Percentiles rank a stretch among this genome's conserved stretches.
phyloP scores from a whole-genome alignment of 441 rosid species.

The Isatis lusitanica region DNA sequence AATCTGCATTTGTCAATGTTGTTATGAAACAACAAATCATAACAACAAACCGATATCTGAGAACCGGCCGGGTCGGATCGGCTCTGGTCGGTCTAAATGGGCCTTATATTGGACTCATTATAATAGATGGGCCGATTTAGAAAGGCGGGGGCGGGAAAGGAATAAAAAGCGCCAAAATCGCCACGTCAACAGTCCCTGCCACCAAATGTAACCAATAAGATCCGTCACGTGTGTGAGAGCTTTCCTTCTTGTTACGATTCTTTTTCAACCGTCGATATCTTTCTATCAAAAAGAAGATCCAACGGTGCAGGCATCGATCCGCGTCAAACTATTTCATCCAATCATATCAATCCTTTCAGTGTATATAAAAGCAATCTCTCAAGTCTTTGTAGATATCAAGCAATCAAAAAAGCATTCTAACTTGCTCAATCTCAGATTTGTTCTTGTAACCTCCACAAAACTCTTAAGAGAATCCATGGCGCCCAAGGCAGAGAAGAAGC shows the following conservation, averaged over 20 bases:
- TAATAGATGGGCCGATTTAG: not conserved
- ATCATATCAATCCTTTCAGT: conserved; percentile 4
- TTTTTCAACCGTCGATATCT: conserved; percentile 35
- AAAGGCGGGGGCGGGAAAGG: conserved; percentile 15
- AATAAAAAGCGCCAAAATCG: conserved; percentile 2
- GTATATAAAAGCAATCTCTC: conserved; percentile 25
- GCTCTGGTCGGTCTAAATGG: not conserved
- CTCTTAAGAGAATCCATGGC: conserved; percentile 27
- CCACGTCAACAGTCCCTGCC: conserved; percentile 23
- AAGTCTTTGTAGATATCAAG: not conserved
- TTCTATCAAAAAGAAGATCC: not conserved
- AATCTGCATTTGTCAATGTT: not conserved
- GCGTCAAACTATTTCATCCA: conserved; percentile 13
- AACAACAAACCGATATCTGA: conserved; percentile 21
- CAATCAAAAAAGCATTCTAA: not conserved
- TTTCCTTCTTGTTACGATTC: not conserved
- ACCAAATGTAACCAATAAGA: not conserved
- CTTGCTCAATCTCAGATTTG: conserved; percentile 8
- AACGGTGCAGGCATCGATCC: conserved; percentile 27
- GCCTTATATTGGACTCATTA: not conserved
- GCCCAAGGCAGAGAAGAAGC: conserved; percentile 41
- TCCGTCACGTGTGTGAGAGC: conserved; percentile 1
- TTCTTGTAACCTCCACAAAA: not conserved
- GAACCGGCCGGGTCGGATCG: conserved; percentile 8
- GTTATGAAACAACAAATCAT: conserved; percentile 13